Evolutionary conservation across 176 grass and related monocot species (phyloP).

Genomic region (barley (Hordeum vulgare)): DNA sequence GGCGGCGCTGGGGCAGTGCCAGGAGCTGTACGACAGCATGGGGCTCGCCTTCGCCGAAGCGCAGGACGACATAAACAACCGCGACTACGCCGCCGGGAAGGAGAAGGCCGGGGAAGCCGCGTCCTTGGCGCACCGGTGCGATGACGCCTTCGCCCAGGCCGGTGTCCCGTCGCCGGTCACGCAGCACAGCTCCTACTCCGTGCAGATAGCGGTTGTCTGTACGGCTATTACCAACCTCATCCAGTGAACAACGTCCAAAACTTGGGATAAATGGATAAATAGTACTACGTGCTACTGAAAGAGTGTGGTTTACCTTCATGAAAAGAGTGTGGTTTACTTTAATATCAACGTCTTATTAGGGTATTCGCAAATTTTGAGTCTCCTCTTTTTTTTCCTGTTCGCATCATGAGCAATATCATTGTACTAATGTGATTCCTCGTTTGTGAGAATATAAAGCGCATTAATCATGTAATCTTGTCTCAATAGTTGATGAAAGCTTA

Average conservation of each 20-base stretch:
- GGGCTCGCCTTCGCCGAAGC: conserved; percentile 30
- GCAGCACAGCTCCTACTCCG: conserved; percentile 3
- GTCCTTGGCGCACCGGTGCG: conserved; percentile 29
- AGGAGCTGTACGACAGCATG: conserved; percentile 4
- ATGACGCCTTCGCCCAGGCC: conserved; percentile 23
- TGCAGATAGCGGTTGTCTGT: conserved; percentile 12
- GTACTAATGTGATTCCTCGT: not conserved
- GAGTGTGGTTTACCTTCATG: not conserved
- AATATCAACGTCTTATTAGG: not conserved
- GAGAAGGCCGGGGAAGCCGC: not conserved
- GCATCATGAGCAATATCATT: not conserved
- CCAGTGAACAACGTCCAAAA: conserved; percentile 9
- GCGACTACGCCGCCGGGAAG: conserved; percentile 21
- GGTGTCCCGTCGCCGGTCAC: conserved; percentile 14
- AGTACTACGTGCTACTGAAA: not conserved
- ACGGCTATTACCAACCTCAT: conserved; percentile 40
- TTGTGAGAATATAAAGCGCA: not conserved
- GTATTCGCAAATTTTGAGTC: not conserved
- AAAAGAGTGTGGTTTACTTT: not conserved
- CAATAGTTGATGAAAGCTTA: too few relatives aligned
- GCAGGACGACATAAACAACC: conserved; percentile 29
- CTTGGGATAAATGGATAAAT: not conserved
- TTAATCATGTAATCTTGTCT: too few relatives aligned
- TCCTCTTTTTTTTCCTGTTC: not conserved
- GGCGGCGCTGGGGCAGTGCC: conserved; percentile 19